These are phyloP conservation scores for Notholithocarpus densiflorus DNA, from an alignment of 306 rosid species.

Conservation along the genomic window DNA sequence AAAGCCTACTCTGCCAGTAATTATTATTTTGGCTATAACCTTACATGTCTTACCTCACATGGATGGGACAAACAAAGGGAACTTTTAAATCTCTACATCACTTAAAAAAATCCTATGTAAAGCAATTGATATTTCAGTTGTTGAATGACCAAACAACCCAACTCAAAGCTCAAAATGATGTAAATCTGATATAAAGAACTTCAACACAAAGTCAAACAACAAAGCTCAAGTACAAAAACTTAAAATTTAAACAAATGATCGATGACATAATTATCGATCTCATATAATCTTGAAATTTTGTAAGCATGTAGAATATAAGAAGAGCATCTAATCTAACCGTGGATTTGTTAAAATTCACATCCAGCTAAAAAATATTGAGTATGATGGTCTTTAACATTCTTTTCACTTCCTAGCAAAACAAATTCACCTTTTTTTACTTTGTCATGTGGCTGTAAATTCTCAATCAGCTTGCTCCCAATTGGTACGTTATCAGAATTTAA, in stretches of 20 bases:
- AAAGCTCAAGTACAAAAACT: conserved; percentile 1
- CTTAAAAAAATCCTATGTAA: background rate
- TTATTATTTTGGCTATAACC: too few species aligned
- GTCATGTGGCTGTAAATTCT: conserved; percentile 21
- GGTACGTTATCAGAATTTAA: conserved; percentile 32
- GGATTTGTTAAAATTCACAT: too few species aligned
- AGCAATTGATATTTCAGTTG: background rate
- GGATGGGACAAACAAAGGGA: background rate
- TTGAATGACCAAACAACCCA: background rate
- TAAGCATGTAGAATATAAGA: too few species aligned
- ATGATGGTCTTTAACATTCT: conserved; percentile 25
- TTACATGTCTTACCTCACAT: background rate
- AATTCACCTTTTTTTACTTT: conserved; percentile 39
- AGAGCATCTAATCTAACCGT: too few species aligned
- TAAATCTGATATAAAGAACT: background rate
- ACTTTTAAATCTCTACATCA: background rate
- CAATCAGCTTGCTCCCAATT: conserved; percentile 32
- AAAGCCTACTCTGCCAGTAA: too few species aligned
- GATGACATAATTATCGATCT: too few species aligned
- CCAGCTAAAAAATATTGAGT: background rate
- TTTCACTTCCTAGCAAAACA: conserved; percentile 34
- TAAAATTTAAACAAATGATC: too few species aligned
- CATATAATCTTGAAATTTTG: too few species aligned
- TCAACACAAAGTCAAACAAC: background rate
- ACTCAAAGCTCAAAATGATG: background rate